Evolutionary conservation across 1,139 yeast species (phyloP).

Genomic region (Pneumocystis sp.): DNA sequence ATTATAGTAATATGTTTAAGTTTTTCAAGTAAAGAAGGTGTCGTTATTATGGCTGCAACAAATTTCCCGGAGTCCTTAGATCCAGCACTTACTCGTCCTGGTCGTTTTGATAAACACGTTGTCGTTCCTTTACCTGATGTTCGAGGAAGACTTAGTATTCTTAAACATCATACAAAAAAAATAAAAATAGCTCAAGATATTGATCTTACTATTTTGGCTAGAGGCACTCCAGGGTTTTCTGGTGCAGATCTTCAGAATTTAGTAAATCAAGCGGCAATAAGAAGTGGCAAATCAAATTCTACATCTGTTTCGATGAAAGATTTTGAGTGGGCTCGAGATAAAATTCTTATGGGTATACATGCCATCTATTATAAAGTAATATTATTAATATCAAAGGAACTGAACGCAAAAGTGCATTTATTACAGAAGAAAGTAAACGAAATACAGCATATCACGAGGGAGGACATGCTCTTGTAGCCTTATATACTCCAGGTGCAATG

Average conservation of each 20-base stretch:
- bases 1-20: neutral
- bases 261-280: slow-evolving; percentile 95
- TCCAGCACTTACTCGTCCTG: slow-evolving; percentile 95
- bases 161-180: slow-evolving; percentile 82
- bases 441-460: slow-evolving; percentile 98
- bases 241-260: slow-evolving; percentile 95
- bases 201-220: slow-evolving; percentile 75
- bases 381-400: slow-evolving; percentile 29
- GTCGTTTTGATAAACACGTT: slow-evolving; percentile 92
- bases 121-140: slow-evolving; percentile 95
- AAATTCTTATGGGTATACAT: slow-evolving; percentile 65
- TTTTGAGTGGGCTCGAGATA: slow-evolving; percentile 98
- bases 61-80: slow-evolving; percentile 95
- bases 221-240: slow-evolving; percentile 94
- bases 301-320: slow-evolving; percentile 80
- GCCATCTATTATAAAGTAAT: neutral
- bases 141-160: slow-evolving; percentile 85
- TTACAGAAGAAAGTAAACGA: slow-evolving; percentile 83
- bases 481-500: slow-evolving; percentile 91
- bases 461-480: slow-evolving; percentile 96
- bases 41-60: slow-evolving; percentile 93
- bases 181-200: slow-evolving; percentile 75
- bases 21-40: slow-evolving; percentile 38
- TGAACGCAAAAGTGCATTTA: slow-evolving; percentile 91
- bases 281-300: slow-evolving; percentile 86